Evolutionary conservation across 2,329 filamentous ascomycete species (phyloP).

Genomic region (Pleomassaria siparia): DNA sequence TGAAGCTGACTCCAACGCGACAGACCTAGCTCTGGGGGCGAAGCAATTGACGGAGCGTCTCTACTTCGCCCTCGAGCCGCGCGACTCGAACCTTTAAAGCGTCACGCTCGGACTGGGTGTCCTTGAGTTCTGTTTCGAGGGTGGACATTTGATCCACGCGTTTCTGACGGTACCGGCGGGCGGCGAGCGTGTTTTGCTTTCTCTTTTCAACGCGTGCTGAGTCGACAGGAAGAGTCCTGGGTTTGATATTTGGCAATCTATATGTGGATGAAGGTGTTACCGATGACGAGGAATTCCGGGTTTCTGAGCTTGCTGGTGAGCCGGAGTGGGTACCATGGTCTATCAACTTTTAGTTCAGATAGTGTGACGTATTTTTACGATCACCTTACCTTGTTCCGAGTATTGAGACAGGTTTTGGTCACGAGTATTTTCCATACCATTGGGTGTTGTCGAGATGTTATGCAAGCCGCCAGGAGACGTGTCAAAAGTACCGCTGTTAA

Average conservation of each 20-base stretch:
- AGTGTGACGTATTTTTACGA: background rate
- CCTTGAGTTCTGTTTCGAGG: conserved; percentile 61
- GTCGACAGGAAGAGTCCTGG: conserved; percentile 21
- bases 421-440: conserved; percentile 13
- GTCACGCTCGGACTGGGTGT: conserved; percentile 63
- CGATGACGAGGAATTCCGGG: conserved; percentile 27
- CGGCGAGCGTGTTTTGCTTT: conserved; percentile 70
- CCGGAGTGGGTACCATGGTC: conserved; percentile 24
- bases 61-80: conserved; percentile 65
- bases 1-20: conserved; percentile 16
- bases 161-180: conserved; percentile 70
- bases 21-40: conserved; percentile 41
- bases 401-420: conserved; percentile 20
- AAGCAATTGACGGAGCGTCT: conserved; percentile 57
- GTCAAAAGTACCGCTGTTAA: conserved; percentile 17
- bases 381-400: conserved; percentile 31
- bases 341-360: conserved; percentile 1
- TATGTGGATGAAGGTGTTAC: conserved; percentile 23
- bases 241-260: conserved; percentile 27
- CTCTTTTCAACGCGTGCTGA: conserved; percentile 54
- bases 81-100: conserved; percentile 64
- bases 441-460: conserved; percentile 21
- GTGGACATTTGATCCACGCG: conserved; percentile 66
- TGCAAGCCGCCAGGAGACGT: conserved; percentile 11
- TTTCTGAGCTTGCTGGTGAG: conserved; percentile 28